These are phyloP conservation scores for Aspergillus indologenus DNA, from an alignment of 495 filamentous ascomycete genomes.

Conservation along the genomic window DNA sequence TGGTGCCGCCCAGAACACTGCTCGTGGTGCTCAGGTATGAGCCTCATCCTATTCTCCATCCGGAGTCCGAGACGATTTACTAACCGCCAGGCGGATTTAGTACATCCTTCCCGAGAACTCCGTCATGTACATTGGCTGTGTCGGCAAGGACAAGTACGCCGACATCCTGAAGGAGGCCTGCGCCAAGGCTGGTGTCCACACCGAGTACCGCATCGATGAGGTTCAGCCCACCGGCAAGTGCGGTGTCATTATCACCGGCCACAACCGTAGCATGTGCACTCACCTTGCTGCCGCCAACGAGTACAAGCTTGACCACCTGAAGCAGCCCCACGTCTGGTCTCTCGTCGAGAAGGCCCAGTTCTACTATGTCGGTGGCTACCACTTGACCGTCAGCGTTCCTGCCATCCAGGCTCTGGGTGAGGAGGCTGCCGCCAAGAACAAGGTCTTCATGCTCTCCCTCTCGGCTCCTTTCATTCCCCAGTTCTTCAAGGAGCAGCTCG, in stretches of 20 bases:
- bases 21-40: conserved; percentile 78
- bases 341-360: conserved; percentile 81
- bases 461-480: conserved; percentile 93
- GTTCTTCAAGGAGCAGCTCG: conserved; percentile 96
- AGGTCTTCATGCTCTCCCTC: conserved; percentile 84
- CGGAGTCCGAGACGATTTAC: conserved; percentile 8
- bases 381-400: conserved; percentile 82
- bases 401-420: conserved; percentile 85
- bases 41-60: not conserved
- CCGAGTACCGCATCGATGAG: conserved; percentile 89
- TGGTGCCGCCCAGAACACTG: conserved; percentile 97
- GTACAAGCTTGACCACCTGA: conserved; percentile 92
- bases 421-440: conserved; percentile 83
- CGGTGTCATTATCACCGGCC: conserved; percentile 93
- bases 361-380: conserved; percentile 93
- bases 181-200: conserved; percentile 77
- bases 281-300: conserved; percentile 95
- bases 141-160: conserved; percentile 88
- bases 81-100: conserved; percentile 35
- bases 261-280: conserved; percentile 90
- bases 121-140: conserved; percentile 87
- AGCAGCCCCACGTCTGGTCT: conserved; percentile 85
- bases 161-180: conserved; percentile 76
- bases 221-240: conserved; percentile 83
- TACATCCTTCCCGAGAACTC: conserved; percentile 87